Base-by-base conservation (phyloP, 1,284 basidiomycete genomes). In the Apiotrichum domesticum region DNA sequence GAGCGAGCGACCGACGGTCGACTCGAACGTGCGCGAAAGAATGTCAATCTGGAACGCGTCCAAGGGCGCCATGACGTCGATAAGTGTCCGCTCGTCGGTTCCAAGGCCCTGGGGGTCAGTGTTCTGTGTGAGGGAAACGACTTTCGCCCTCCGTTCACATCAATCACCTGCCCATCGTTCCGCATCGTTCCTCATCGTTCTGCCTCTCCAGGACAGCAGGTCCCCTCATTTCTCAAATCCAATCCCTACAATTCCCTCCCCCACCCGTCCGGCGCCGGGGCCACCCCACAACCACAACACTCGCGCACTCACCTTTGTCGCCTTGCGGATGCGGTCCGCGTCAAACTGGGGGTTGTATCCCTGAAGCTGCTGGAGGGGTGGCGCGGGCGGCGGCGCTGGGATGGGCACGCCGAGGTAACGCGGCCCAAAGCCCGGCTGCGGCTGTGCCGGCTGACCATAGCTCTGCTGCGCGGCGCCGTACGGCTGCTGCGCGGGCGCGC, bases 1-100 rank as follows among this genome's bases (percentile, higher is more conserved):
- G 47, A 78, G 60, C 6, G 64, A 57, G 51, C 64, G 66, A 6
- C 77, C 77, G 2, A 67, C 63, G 33, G 58, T 66, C 54, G 73
- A 72, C 63, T 77, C 74, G 55, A 68, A 78, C 15, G 71, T 73
- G 50, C 74, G 66, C 35, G 61, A 54, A 6, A 78, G 66, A 0
- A 75, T 59, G 46, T 76, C 73, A 47, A 78, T 66, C 64, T 78
- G 70, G 66, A 76, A 73, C 5, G 76, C 65, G 55, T 75, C 74
- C 1, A 77, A 64, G 0, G 74, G 69, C 7, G 70, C 49, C 9
- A 78, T 62, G 0, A 65, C 66, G 57, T 74, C 67, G 51, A 78
- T 76, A 32, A 78, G 47, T 1, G 69, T 64, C 33, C 57, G 59
- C 57, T 77, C 76, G 60, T 78, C 75, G 35, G 75, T 77, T 6